Percentiles rank a stretch among this genome's conserved stretches.
phyloP scores from a whole-genome alignment of 805 yeast species.

The Hanseniaspora pseudoguilliermondii region DNA sequence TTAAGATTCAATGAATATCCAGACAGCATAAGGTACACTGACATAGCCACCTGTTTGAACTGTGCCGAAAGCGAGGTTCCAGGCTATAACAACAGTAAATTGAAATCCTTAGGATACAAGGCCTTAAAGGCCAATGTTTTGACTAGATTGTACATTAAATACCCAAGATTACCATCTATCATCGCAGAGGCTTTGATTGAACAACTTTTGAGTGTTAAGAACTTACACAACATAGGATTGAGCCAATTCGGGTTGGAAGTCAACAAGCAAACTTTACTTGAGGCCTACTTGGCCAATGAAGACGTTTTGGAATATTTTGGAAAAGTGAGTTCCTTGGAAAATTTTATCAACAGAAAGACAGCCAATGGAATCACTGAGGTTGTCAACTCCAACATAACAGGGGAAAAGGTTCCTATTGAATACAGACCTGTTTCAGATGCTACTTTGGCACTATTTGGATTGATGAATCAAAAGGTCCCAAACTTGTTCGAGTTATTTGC shows the following conservation, averaged over 20 bases:
- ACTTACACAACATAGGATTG: conserved; percentile 55
- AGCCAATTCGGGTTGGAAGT: conserved; percentile 76
- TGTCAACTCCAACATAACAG: conserved; percentile 1
- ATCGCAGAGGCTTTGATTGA: conserved; percentile 66
- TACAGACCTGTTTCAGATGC: conserved; percentile 8
- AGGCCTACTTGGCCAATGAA: conserved; percentile 56
- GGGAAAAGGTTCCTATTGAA: conserved; percentile 4
- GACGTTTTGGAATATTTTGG: conserved; percentile 58
- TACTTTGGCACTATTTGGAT: conserved; percentile 5
- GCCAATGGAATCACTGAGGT: conserved; percentile 6
- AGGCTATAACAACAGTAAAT: not conserved
- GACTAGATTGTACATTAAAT: conserved; percentile 41
- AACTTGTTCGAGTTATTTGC: conserved; percentile 4
- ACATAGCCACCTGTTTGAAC: conserved; percentile 69
- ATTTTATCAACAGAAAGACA: conserved; percentile 14
- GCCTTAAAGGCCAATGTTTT: conserved; percentile 4
- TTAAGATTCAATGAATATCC: not conserved
- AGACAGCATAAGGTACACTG: not conserved
- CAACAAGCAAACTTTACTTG: conserved; percentile 51
- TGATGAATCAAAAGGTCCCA: not conserved
- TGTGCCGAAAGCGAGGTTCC: conserved; percentile 33
- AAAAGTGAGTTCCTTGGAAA: conserved; percentile 40
- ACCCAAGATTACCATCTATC: conserved; percentile 81
- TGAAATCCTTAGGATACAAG: not conserved
- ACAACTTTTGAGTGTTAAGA: conserved; percentile 55